Percentiles rank a stretch among this genome's conserved stretches.
Evolutionary conservation across 2,329 filamentous ascomycete genomes (phyloP).

Genomic region (Fusarium mexicanum): DNA sequence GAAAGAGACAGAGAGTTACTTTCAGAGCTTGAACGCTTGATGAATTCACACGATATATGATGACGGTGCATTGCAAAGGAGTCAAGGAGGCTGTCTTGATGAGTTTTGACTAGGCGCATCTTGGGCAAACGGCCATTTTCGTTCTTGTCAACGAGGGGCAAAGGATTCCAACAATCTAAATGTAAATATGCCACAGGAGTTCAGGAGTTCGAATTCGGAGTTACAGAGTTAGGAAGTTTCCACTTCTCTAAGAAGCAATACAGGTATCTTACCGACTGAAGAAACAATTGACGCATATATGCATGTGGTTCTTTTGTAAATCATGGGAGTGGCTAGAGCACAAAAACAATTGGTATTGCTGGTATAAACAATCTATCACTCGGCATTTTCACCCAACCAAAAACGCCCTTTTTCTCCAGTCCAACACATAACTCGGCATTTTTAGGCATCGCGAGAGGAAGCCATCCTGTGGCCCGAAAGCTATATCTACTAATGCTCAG

Average conservation of each 20-base stretch:
- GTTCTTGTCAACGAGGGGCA: background rate
- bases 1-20: constrained; percentile 39
- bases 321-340: background rate
- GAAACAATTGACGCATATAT: background rate
- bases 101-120: background rate
- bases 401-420: constrained; percentile 37
- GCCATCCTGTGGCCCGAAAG: background rate
- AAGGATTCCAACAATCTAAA: background rate
- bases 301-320: background rate
- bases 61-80: background rate
- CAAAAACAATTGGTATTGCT: constrained; percentile 40
- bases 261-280: background rate
- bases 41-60: background rate
- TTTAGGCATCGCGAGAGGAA: constrained; percentile 3
- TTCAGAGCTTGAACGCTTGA: background rate
- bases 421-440: constrained; percentile 23
- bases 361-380: constrained; percentile 42
- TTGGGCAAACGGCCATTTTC: background rate
- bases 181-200: background rate
- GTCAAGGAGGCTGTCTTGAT: background rate
- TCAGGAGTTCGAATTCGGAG: background rate
- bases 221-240: background rate
- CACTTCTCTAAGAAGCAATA: background rate
- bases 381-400: constrained; percentile 38
- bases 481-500: background rate